These are phyloP conservation scores for Neurospora sp. DNA, from an alignment of 495 filamentous ascomycete genomes.

Conservation along the genomic window DNA sequence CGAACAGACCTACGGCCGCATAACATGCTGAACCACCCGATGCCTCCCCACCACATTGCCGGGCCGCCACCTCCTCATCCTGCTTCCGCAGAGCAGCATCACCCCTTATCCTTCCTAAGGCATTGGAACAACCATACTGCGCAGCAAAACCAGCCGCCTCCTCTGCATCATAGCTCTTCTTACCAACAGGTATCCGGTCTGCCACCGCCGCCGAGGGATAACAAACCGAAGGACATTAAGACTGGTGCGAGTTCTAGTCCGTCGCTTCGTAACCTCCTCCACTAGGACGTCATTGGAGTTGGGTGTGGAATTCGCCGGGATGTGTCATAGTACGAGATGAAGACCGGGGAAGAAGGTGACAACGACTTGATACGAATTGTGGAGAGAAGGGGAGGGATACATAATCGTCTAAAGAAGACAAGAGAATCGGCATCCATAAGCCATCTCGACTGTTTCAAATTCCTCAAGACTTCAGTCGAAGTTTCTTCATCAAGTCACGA, in stretches of 20 bases:
- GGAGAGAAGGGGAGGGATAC: not conserved
- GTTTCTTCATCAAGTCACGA: not conserved
- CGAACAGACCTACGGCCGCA: slow-evolving; percentile 18
- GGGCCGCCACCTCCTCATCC: slow-evolving; percentile 24
- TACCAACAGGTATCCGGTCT: slow-evolving; percentile 6
- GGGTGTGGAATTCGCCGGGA: not conserved
- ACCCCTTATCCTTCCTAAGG: slow-evolving; percentile 24
- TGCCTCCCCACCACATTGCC: slow-evolving; percentile 7
- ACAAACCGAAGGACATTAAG: slow-evolving; percentile 29
- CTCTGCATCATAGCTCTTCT: slow-evolving; percentile 27
- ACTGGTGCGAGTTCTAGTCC: slow-evolving; percentile 64
- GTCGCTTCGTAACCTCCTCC: slow-evolving; percentile 65
- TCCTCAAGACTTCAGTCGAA: not conserved
- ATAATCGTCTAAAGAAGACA: not conserved
- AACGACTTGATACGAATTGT: not conserved
- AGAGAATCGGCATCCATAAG: not conserved
- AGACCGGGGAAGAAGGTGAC: slow-evolving; percentile 1
- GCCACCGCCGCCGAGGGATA: not conserved
- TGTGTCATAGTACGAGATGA: not conserved
- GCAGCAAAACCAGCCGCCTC: slow-evolving; percentile 1
- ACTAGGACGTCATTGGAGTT: slow-evolving; percentile 23
- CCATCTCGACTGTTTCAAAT: not conserved
- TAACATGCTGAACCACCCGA: slow-evolving; percentile 19
- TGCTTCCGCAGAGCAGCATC: slow-evolving; percentile 19
- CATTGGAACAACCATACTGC: slow-evolving; percentile 12